A percentile compares a stretch with the other conserved stretches of the same genome.
Conservation (phyloP, 2,329 filamentous ascomycete genomes). For the Hymenoscyphus albidus region DNA sequence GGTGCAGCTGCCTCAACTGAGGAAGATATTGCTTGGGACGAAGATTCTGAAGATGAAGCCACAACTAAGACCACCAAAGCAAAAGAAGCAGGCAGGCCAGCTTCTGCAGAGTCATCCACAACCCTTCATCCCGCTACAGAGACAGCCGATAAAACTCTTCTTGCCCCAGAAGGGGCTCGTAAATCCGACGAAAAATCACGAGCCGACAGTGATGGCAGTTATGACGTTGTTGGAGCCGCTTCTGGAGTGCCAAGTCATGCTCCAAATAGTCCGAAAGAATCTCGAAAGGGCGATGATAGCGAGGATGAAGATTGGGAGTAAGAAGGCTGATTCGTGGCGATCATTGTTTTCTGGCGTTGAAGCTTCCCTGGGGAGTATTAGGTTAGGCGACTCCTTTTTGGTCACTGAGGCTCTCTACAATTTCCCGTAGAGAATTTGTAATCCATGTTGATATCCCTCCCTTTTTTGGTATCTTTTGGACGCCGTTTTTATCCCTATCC, state of each 20-base stretch:
- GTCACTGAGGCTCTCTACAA: not conserved
- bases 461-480: conserved; percentile 20
- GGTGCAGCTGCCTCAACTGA: conserved; percentile 61
- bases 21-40: conserved; percentile 60
- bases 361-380: conserved; percentile 4
- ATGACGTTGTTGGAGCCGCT: conserved; percentile 80
- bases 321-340: conserved; percentile 3
- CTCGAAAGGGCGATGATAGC: conserved; percentile 55
- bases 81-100: conserved; percentile 40
- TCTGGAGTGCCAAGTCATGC: conserved; percentile 76
- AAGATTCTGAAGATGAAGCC: conserved; percentile 66
- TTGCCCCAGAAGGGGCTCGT: conserved; percentile 63
- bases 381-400: not conserved
- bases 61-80: conserved; percentile 36
- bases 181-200: conserved; percentile 85
- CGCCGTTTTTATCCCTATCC: not conserved
- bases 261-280: conserved; percentile 61
- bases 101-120: conserved; percentile 54
- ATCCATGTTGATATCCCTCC: conserved; percentile 23
- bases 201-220: conserved; percentile 90
- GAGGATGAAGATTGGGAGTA: conserved; percentile 78
- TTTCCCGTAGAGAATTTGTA: conserved; percentile 2
- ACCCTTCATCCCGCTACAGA: conserved; percentile 54
- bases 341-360: conserved; percentile 7
- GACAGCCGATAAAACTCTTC: conserved; percentile 34